These are phyloP conservation scores for Pyracantha coccinea DNA, from an alignment of 331 rosid genomes.

Conservation along the genomic window DNA sequence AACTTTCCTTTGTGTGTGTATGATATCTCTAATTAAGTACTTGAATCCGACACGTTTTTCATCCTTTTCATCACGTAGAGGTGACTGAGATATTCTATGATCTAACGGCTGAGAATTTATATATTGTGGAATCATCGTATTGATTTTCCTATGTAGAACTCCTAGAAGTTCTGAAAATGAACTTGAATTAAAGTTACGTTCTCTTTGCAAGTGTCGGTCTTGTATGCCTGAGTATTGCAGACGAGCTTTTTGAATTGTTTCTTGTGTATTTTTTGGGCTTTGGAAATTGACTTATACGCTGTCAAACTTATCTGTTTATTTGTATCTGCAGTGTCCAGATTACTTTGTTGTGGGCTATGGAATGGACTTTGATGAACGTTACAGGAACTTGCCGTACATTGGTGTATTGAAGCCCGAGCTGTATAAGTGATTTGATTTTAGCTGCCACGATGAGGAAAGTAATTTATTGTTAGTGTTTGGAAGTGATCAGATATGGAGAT, in stretches of 20 bases:
- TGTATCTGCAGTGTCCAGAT: slow-evolving; percentile 70
- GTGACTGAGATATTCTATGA: not conserved
- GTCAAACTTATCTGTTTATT: not conserved
- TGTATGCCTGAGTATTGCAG: not conserved
- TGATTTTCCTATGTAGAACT: not conserved
- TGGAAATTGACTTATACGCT: not conserved
- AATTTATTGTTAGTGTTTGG: not conserved
- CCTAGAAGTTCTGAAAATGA: not conserved
- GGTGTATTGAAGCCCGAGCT: slow-evolving; percentile 81
- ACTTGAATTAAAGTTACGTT: not conserved
- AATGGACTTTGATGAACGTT: slow-evolving; percentile 72
- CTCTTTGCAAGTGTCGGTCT: not conserved
- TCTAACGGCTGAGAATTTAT: not conserved
- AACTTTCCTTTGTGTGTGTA: not conserved
- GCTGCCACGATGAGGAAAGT: not conserved
- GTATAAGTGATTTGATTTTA: slow-evolving; percentile 31
- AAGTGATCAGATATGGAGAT: not conserved
- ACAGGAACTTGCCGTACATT: slow-evolving; percentile 79
- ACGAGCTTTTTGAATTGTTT: not conserved
- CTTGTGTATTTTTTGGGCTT: not conserved
- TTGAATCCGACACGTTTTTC: not conserved
- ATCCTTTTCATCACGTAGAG: not conserved
- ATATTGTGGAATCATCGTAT: not conserved
- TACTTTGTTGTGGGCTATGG: slow-evolving; percentile 93
- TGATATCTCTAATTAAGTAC: not conserved